Conservation (phyloP, 257 asterid genomes). For the Coffea canephora region DNA sequence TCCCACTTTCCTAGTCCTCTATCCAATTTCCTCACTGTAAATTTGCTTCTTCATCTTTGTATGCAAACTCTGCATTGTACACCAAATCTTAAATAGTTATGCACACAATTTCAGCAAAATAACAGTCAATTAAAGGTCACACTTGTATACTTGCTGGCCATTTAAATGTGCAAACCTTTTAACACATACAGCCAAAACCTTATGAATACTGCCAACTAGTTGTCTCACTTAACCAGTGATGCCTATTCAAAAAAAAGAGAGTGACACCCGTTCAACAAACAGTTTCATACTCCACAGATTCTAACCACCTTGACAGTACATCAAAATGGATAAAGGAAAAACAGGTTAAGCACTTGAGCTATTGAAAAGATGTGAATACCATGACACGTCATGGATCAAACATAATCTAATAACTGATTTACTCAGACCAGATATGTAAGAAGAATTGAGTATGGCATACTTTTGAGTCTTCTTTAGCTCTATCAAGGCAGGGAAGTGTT, state of each 20-base stretch:
- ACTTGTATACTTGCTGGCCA: background rate
- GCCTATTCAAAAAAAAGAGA: background rate
- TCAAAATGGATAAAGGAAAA: background rate
- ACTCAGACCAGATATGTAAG: background rate
- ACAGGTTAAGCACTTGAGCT: background rate
- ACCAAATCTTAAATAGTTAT: background rate
- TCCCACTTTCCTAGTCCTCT: background rate
- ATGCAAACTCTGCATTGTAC: background rate
- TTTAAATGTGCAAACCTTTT: background rate
- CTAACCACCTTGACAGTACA: background rate
- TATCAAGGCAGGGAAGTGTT: constrained; percentile 83
- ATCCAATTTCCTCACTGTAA: background rate
- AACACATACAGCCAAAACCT: background rate
- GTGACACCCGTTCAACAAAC: background rate
- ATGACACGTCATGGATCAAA: background rate
- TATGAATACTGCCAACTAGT: background rate
- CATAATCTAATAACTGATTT: background rate
- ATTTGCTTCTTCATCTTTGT: too few relatives aligned
- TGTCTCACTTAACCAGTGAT: background rate
- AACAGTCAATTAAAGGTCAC: background rate
- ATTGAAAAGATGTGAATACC: background rate
- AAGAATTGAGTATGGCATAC: constrained; percentile 36
- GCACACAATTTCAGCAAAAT: background rate
- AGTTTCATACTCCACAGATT: background rate
- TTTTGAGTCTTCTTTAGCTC: constrained; percentile 54